phyloP scores from a whole-genome alignment of 768 basidiomycete species.

The Kwoniella mangroviensis region DNA sequence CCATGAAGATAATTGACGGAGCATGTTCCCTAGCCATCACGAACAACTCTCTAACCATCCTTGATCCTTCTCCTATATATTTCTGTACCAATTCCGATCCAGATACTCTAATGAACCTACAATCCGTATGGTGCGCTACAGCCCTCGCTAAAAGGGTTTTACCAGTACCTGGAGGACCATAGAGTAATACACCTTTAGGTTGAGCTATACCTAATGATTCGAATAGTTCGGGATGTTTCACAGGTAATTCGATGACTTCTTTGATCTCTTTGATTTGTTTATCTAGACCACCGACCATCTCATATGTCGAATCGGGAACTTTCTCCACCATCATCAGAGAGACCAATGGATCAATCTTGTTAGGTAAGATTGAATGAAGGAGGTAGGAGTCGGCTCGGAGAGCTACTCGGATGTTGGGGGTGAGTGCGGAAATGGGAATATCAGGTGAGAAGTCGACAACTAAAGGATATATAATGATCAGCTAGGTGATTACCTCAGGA shows the following conservation, averaged over 20 bases:
- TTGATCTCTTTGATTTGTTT: constrained; percentile 99
- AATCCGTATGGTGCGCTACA: constrained; percentile 96
- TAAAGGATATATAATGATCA: constrained; percentile 51
- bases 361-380: constrained; percentile 93
- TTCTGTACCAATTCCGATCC: constrained; percentile 96
- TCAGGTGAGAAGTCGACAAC: constrained; percentile 93
- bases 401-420: constrained; percentile 86
- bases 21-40: constrained; percentile 98
- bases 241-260: constrained; percentile 96
- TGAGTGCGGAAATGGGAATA: constrained; percentile 77
- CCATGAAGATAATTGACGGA: constrained; percentile 99
- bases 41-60: constrained; percentile 97
- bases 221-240: constrained; percentile 96
- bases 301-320: constrained; percentile 97
- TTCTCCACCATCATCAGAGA: constrained; percentile 99
- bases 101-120: constrained; percentile 93
- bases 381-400: constrained; percentile 95
- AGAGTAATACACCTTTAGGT: constrained; percentile 92
- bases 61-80: constrained; percentile 94
- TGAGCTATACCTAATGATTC: constrained; percentile 95
- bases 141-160: constrained; percentile 95
- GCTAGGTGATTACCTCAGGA: neutral
- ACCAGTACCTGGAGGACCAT: constrained; percentile 94
- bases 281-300: constrained; percentile 99
- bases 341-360: constrained; percentile 97